Conservation (phyloP, 768 basidiomycete genomes). For the Psilocybe sp. region DNA sequence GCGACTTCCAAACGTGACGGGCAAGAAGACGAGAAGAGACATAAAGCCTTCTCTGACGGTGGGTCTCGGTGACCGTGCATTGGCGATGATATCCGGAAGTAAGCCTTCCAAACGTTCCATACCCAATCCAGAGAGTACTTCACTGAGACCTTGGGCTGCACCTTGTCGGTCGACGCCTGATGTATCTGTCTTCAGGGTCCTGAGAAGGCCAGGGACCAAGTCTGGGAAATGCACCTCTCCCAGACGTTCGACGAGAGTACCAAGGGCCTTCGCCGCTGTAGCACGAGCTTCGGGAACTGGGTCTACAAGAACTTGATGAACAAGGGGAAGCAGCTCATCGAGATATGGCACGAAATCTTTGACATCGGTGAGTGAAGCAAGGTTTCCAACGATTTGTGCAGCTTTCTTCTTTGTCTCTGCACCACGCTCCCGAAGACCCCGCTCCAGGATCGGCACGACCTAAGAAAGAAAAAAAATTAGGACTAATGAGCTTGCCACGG, state of each 20-base stretch:
- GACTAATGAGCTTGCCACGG: not conserved
- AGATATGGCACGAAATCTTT: constrained; percentile 96
- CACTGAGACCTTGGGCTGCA: constrained; percentile 94
- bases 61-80: constrained; percentile 83
- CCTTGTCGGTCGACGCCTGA: constrained; percentile 97
- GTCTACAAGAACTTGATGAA: constrained; percentile 90
- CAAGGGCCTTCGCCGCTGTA: constrained; percentile 94
- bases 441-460: constrained; percentile 94
- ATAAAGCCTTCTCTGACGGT: constrained; percentile 98
- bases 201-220: constrained; percentile 83
- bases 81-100: constrained; percentile 89
- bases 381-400: constrained; percentile 96
- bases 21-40: constrained; percentile 92
- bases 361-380: constrained; percentile 84
- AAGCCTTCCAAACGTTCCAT: constrained; percentile 95
- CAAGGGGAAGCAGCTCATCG: constrained; percentile 81
- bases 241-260: constrained; percentile 93
- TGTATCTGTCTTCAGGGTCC: constrained; percentile 87
- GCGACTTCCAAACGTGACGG: constrained; percentile 92
- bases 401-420: constrained; percentile 95
- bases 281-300: constrained; percentile 98
- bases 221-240: constrained; percentile 96
- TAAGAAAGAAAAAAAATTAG: constrained; percentile 21
- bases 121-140: constrained; percentile 93
- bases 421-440: constrained; percentile 87